These are phyloP conservation scores for Pleurotus tuoliensis DNA, from an alignment of 768 basidiomycete species.

Conservation along the genomic window DNA sequence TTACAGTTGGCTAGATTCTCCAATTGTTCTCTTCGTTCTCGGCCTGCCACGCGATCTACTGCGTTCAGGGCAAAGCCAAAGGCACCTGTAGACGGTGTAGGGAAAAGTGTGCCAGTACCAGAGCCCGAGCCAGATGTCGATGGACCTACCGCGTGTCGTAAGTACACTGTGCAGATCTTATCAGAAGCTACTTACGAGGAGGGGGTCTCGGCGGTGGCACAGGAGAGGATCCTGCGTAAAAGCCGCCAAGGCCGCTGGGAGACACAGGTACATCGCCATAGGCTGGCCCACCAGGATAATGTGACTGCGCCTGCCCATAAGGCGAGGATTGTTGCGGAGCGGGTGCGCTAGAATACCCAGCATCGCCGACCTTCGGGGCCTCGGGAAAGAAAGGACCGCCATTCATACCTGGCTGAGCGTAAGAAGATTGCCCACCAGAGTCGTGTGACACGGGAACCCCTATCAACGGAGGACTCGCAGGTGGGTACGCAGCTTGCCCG, in stretches of 20 bases:
- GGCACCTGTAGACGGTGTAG: conserved; percentile 26
- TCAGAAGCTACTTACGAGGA: conserved; percentile 13
- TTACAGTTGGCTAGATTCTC: conserved; percentile 52
- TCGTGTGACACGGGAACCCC: neutral
- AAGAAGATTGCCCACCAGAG: neutral
- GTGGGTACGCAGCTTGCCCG: conserved; percentile 5
- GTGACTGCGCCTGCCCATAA: neutral
- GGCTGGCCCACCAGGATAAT: neutral
- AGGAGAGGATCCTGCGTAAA: neutral
- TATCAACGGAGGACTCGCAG: neutral
- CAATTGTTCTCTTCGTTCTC: conserved; percentile 43
- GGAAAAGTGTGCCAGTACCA: conserved; percentile 23
- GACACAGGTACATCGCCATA: no score
- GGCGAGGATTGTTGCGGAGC: conserved; percentile 4
- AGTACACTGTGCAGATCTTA: no score
- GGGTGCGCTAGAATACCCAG: conserved; percentile 11
- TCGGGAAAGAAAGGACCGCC: conserved; percentile 13
- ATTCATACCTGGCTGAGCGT: neutral
- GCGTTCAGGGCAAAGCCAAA: conserved; percentile 41
- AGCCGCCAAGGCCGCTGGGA: no score
- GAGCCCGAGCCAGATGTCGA: conserved; percentile 16
- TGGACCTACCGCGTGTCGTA: no score
- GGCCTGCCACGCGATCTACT: conserved; percentile 57
- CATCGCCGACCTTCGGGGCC: neutral
- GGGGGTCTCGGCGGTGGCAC: conserved; percentile 11